These are phyloP conservation scores for Nissolia schottii DNA, from an alignment of 306 rosid species.

Conservation along the genomic window DNA sequence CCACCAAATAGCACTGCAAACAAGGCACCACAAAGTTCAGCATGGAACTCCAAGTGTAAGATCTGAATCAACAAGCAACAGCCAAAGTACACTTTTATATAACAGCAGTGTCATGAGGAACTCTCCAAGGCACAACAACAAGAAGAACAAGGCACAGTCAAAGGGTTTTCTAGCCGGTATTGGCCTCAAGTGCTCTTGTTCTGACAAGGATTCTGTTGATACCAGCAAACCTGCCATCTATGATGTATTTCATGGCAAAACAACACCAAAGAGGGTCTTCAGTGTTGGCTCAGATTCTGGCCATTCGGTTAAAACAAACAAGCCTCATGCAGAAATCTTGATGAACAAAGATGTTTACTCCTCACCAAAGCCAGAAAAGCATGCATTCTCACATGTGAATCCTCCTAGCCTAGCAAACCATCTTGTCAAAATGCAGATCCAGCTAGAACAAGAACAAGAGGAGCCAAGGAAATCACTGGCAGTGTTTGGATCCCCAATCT, in stretches of 20 bases:
- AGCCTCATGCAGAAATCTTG: conserved; percentile 21
- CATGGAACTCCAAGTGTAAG: conserved; percentile 61
- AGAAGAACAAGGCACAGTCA: conserved; percentile 23
- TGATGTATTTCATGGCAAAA: conserved; percentile 27
- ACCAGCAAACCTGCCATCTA: conserved; percentile 14
- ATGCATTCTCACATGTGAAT: conserved; percentile 31
- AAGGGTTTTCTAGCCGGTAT: conserved; percentile 50
- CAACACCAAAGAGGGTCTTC: conserved; percentile 12
- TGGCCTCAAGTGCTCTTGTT: conserved; percentile 63
- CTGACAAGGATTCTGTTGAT: conserved; percentile 62
- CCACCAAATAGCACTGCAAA: background rate
- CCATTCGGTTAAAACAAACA: conserved; percentile 30
- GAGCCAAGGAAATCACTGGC: conserved; percentile 56
- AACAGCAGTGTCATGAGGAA: conserved; percentile 17
- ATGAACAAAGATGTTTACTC: conserved; percentile 30
- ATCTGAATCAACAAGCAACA: conserved; percentile 72
- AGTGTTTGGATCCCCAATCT: conserved; percentile 63
- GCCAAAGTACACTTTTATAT: conserved; percentile 57
- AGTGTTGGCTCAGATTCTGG: conserved; percentile 20
- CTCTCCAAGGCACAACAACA: background rate
- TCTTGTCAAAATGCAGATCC: conserved; percentile 23
- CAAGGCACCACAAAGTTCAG: conserved; percentile 30
- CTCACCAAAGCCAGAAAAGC: conserved; percentile 25
- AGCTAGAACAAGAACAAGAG: conserved; percentile 29
- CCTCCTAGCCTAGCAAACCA: conserved; percentile 20